Evolutionary conservation across 768 basidiomycete genomes (phyloP).

Genomic region (Pholiota conissans): DNA sequence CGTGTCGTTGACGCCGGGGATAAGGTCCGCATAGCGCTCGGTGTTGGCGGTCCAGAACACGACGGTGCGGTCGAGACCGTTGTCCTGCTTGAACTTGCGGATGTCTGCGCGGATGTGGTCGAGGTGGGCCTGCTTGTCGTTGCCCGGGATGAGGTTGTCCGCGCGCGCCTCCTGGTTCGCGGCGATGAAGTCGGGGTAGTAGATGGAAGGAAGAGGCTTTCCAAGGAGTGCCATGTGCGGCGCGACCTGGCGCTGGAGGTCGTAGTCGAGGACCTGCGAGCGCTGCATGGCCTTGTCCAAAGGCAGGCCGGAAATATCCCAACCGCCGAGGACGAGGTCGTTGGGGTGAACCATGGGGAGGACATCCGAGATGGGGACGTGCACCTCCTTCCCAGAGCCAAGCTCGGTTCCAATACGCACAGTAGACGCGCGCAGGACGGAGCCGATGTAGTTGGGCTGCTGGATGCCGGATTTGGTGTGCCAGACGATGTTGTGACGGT

Average conservation of each 20-base stretch:
- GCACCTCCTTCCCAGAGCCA: constrained; percentile 80
- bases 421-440: constrained; percentile 93
- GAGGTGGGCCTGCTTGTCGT: constrained; percentile 87
- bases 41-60: constrained; percentile 99
- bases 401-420: constrained; percentile 87
- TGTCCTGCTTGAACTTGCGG: constrained; percentile 83
- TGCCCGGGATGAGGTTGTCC: constrained; percentile 87
- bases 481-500: constrained; percentile 93
- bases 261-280: constrained; percentile 92
- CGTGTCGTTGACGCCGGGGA: constrained; percentile 94
- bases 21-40: constrained; percentile 94
- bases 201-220: constrained; percentile 89
- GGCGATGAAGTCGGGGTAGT: constrained; percentile 97
- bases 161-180: constrained; percentile 97
- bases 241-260: constrained; percentile 93
- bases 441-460: constrained; percentile 97
- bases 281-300: constrained; percentile 95
- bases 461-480: constrained; percentile 89
- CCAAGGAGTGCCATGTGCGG: constrained; percentile 82
- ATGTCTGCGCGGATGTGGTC: constrained; percentile 93
- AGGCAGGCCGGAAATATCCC: constrained; percentile 89
- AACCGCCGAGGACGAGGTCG: constrained; percentile 95
- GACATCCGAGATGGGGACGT: constrained; percentile 90
- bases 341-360: constrained; percentile 98
- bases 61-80: constrained; percentile 83